Evolutionary conservation across 768 basidiomycete genomes (phyloP), one percentile per base, ranked within the genome.

Genomic region (Punctularia strigosozonata): DNA sequence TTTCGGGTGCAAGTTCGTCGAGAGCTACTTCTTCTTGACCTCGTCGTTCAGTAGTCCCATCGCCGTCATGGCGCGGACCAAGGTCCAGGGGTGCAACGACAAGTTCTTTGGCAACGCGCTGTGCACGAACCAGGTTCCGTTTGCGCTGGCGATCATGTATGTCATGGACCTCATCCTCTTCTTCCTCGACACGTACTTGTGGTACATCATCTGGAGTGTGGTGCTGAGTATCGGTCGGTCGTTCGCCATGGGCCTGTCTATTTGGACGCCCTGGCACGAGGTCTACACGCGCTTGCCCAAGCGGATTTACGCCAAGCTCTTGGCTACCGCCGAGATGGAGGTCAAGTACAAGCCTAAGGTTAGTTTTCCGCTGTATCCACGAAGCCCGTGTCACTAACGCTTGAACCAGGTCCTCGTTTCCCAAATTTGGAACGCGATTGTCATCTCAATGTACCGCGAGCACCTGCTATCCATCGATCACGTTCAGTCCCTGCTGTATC

Each of bases 381-480:
- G 10, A 4, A 7, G 14, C 14, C 13, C 26, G 7, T 18, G 10
- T 28, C 38, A 21, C 19, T 25, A 30, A n/a, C n/a, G n/a, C 36
- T 8, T 17, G 31, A 8, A 10, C 19, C 38, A 78, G 75, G 81
- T 99, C 39, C 74, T 99, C 22, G 95, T 99, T 28, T 97, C 92
- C 15, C 95, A 99, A 63, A 82, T 99, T 22, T 99, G 95, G 95
- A 99, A 99, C 58, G 95, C 95, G 32, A 72, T 98, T 61, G 94
- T 99, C 60, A 99, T 99, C 46, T 98, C 94, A 40, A 99, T 99
- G 95, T 99, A 99, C 61, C 81, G 95, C 50, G 95, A 99, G 53
- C 95, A 99, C 62, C 68, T 99, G 36, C 69, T 99, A 26, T 94
- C 90, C 45, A 99, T 99, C 52, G 90, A 97, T 50, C 91, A 99